These are phyloP conservation scores for Alternaria gaisen DNA, from an alignment of 2,329 filamentous ascomycete genomes.

Conservation along the genomic window DNA sequence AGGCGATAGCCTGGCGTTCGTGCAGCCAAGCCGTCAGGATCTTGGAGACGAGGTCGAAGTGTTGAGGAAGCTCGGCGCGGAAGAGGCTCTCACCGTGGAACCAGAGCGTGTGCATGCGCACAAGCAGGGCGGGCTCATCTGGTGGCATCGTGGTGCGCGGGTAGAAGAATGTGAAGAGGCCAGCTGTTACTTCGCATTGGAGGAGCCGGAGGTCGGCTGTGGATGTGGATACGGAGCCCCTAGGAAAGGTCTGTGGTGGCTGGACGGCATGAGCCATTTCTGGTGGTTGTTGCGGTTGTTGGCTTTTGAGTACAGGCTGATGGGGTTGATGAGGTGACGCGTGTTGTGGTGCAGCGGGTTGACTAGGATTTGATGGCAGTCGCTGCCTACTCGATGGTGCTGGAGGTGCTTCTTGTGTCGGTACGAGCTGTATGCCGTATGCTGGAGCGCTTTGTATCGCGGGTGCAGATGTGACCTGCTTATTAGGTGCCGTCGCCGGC, in stretches of 20 bases:
- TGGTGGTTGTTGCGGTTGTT: slow-evolving; percentile 19
- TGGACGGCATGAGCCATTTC: slow-evolving; percentile 24
- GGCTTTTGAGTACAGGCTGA: slow-evolving; percentile 38
- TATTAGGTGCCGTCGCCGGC: slow-evolving; percentile 23
- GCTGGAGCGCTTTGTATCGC: slow-evolving; percentile 25
- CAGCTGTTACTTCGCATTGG: slow-evolving; percentile 46
- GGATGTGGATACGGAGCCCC: slow-evolving; percentile 15
- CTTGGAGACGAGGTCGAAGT: slow-evolving; percentile 39
- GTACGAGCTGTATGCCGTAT: slow-evolving; percentile 31
- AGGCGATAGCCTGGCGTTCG: slow-evolving; percentile 42
- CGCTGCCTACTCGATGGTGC: slow-evolving; percentile 14
- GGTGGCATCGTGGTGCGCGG: slow-evolving; percentile 32
- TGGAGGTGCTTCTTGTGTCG: slow-evolving; percentile 22
- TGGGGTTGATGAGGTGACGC: slow-evolving; percentile 5
- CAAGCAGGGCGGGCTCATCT: slow-evolving; percentile 38
- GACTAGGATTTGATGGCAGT: slow-evolving; percentile 18
- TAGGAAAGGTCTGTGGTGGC: slow-evolving; percentile 3
- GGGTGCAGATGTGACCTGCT: slow-evolving; percentile 19
- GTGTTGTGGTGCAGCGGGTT: slow-evolving; percentile 16
- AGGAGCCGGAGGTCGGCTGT: slow-evolving; percentile 35
- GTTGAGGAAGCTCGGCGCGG: slow-evolving; percentile 34
- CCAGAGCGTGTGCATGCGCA: slow-evolving; percentile 42
- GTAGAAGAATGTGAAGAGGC: slow-evolving; percentile 43
- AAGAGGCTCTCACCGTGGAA: slow-evolving; percentile 36
- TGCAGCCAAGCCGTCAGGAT: slow-evolving; percentile 45